Conservation (phyloP, 306 rosid species). For the Vigna nakashimae region DNA sequence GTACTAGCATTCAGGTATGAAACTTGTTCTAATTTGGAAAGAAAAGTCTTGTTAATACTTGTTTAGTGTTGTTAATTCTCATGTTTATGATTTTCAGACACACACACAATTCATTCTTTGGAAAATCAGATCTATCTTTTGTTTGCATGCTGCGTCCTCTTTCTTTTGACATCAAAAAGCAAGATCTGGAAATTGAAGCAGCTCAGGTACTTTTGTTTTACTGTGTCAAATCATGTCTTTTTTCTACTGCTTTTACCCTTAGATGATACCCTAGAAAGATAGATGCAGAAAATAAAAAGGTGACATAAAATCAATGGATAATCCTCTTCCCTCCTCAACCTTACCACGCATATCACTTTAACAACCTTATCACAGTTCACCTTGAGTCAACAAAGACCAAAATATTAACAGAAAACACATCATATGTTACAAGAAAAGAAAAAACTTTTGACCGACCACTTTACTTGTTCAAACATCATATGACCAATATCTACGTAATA, state of each 20-base stretch:
- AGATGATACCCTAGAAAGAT: too few species aligned
- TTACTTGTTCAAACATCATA: background rate
- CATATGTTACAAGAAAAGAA: background rate
- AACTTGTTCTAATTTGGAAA: slow-evolving; percentile 1
- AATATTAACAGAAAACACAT: background rate
- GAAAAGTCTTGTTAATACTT: background rate
- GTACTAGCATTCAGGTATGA: slow-evolving; percentile 59
- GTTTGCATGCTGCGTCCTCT: slow-evolving; percentile 59
- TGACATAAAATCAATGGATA: too few species aligned
- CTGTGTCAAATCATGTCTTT: background rate
- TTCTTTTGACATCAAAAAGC: slow-evolving; percentile 58
- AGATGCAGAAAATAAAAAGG: too few species aligned
- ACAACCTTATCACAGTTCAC: too few species aligned
- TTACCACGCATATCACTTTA: too few species aligned
- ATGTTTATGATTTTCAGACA: slow-evolving; percentile 52
- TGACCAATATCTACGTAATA: background rate
- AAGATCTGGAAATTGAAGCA: slow-evolving; percentile 68
- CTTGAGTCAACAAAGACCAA: too few species aligned
- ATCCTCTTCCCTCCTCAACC: too few species aligned
- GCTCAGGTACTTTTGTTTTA: slow-evolving; percentile 58
- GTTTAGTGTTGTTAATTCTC: background rate
- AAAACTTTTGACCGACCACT: slow-evolving; percentile 1
- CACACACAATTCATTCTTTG: slow-evolving; percentile 52
- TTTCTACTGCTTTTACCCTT: background rate
- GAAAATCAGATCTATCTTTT: slow-evolving; percentile 56